These are phyloP conservation scores for Plasmodium sp. DNA, from an alignment of 169 alveolate species.

Conservation along the genomic window DNA sequence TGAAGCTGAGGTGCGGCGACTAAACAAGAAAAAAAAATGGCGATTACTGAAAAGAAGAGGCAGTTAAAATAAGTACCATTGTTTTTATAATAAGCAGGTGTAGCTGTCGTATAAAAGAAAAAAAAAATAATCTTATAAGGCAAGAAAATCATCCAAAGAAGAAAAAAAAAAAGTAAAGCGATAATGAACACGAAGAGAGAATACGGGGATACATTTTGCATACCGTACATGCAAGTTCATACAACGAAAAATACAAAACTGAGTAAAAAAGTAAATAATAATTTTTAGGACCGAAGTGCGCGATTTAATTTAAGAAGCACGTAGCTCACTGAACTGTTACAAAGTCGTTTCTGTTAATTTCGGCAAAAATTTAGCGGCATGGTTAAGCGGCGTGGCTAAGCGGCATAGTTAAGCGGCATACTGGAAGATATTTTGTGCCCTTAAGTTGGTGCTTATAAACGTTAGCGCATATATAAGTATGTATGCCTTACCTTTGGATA, in stretches of 20 bases:
- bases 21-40: neutral
- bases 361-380: neutral
- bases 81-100: neutral
- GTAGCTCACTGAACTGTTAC: neutral
- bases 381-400: neutral
- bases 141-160: too few species aligned
- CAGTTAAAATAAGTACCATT: too few species aligned
- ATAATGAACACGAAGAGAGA: neutral
- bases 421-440: neutral
- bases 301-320: neutral
- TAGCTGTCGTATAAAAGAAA: neutral
- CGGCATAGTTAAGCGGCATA: neutral
- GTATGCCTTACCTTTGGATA: neutral
- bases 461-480: neutral
- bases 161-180: neutral
- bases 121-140: too few species aligned
- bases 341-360: neutral
- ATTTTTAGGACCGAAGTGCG: neutral
- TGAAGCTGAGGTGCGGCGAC: neutral
- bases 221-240: neutral
- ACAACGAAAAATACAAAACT: neutral
- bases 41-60: neutral
- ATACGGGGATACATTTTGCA: neutral
- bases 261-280: neutral
- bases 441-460: neutral